Percentiles rank a stretch among this genome's conserved stretches.
These are phyloP conservation scores for Bipolaris gigantea DNA, from an alignment of 2,329 filamentous ascomycete genomes.

Conservation along the genomic window DNA sequence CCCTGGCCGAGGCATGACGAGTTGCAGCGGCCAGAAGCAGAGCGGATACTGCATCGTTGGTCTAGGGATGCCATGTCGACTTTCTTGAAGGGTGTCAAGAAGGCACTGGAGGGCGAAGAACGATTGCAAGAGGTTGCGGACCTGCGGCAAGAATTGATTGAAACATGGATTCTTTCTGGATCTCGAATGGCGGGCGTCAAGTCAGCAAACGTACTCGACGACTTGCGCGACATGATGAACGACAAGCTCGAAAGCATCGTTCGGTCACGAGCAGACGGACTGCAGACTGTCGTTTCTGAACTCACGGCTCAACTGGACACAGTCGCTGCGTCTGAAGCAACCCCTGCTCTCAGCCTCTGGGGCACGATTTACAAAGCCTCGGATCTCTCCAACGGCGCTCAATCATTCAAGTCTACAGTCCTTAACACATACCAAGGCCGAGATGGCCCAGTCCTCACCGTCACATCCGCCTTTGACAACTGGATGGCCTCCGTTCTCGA, in stretches of 20 bases:
- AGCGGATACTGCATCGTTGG: constrained; percentile 47
- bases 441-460: constrained; percentile 65
- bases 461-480: constrained; percentile 65
- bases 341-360: constrained; percentile 66
- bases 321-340: constrained; percentile 52
- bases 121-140: constrained; percentile 71
- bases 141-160: constrained; percentile 69
- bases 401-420: constrained; percentile 69
- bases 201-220: constrained; percentile 67
- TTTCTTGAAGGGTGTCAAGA: constrained; percentile 61
- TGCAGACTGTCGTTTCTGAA: constrained; percentile 66
- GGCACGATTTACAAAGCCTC: constrained; percentile 63
- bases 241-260: constrained; percentile 66
- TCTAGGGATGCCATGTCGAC: constrained; percentile 43
- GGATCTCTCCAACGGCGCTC: constrained; percentile 67
- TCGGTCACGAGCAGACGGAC: constrained; percentile 63
- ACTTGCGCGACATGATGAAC: constrained; percentile 70
- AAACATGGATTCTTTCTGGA: constrained; percentile 74
- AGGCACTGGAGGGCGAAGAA: constrained; percentile 60
- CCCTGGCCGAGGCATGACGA: constrained; percentile 87
- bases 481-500: constrained; percentile 77
- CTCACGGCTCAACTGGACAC: constrained; percentile 63
- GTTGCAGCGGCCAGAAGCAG: constrained; percentile 46
- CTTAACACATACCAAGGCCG: constrained; percentile 72
- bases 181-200: constrained; percentile 67